Evolutionary conservation across 1,139 yeast species (phyloP), one percentile per base, ranked within the genome.

Genomic region (Debaryomyces robertsiae): DNA sequence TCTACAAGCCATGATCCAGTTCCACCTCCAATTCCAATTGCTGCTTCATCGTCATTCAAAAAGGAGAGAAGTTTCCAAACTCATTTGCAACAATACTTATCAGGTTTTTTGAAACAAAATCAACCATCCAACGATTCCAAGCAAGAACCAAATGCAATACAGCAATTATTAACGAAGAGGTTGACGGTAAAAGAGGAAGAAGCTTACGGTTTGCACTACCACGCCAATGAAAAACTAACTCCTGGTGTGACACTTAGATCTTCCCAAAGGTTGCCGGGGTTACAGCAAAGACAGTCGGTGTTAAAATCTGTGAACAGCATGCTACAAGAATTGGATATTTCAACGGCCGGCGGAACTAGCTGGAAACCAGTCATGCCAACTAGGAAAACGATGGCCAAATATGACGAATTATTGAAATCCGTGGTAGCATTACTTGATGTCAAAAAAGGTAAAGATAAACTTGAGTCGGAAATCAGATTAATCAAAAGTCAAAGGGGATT

Each of bases 361-460:
- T 72, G 73, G 53, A 82, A 86, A 48, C 98, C 98, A 1, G 81
- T 82, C 1, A 84, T 94, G 86, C 95, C 96, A 3, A 88, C 98
- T 0, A 80, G 86, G 32, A 81, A 76, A 44, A 90, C 94, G 1
- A 80, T 89, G 65, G 75, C 83, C 7, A 82, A 81, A 55, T 91
- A 86, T 59, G 98, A 93, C 53, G 82, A 82, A 45, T 64, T 93
- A 39, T 75, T 87, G 43, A 81, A 84, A 48, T 74, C 84, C 0
- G 87, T 89, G 30, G 83, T 82, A 9, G 78, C 85, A 3, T 68
- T 93, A 45, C 68, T 91, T 41, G 98, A 93, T 45, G 75, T 93
- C 9, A 93, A 93, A 65, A 85, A 82, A 59, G 96, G 89, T 40
- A 80, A 81, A 28, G 98, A 93, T 61, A 90, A 90, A 63, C 67